Conservation (phyloP, 139 green algal species). For the Picochlorum sp. region DNA sequence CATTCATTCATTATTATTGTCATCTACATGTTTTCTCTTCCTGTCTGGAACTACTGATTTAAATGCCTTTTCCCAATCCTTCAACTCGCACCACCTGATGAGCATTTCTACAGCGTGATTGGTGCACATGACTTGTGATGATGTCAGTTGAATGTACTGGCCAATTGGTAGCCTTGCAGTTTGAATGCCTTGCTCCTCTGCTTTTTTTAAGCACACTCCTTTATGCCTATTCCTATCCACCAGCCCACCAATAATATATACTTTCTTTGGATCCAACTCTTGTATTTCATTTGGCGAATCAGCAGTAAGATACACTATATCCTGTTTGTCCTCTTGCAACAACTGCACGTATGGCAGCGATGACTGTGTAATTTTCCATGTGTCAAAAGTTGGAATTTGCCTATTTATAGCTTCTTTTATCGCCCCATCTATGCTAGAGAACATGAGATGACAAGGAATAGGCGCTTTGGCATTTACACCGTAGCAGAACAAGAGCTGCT, state of each 20-base stretch:
- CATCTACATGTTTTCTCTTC: slow-evolving; percentile 14
- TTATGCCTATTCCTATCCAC: slow-evolving; percentile 78
- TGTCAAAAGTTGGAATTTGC: slow-evolving; percentile 25
- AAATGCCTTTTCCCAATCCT: slow-evolving; percentile 23
- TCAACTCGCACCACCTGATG: slow-evolving; percentile 28
- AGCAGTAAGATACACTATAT: slow-evolving; percentile 76
- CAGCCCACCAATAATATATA: slow-evolving; percentile 80
- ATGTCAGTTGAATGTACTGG: slow-evolving; percentile 44
- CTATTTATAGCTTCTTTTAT: slow-evolving; percentile 10
- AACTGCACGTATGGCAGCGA: slow-evolving; percentile 28
- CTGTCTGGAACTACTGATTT: slow-evolving; percentile 17
- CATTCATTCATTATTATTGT: too few species aligned
- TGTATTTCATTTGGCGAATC: slow-evolving; percentile 55
- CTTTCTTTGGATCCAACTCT: slow-evolving; percentile 43
- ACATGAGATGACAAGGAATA: slow-evolving; percentile 32
- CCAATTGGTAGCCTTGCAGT: slow-evolving; percentile 68
- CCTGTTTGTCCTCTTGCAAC: slow-evolving; percentile 22
- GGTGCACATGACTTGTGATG: slow-evolving; percentile 59
- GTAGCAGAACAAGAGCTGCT: slow-evolving; percentile 65
- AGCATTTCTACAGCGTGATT: slow-evolving; percentile 72
- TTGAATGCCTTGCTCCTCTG: slow-evolving; percentile 44
- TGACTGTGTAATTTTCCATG: slow-evolving; percentile 38
- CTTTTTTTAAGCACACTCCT: slow-evolving; percentile 38
- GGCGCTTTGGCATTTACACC: slow-evolving; percentile 27
- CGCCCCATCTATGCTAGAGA: slow-evolving; percentile 34